Base-by-base conservation (phyloP, 2,329 filamentous ascomycete species). In the Colletotrichum eremochloae region DNA sequence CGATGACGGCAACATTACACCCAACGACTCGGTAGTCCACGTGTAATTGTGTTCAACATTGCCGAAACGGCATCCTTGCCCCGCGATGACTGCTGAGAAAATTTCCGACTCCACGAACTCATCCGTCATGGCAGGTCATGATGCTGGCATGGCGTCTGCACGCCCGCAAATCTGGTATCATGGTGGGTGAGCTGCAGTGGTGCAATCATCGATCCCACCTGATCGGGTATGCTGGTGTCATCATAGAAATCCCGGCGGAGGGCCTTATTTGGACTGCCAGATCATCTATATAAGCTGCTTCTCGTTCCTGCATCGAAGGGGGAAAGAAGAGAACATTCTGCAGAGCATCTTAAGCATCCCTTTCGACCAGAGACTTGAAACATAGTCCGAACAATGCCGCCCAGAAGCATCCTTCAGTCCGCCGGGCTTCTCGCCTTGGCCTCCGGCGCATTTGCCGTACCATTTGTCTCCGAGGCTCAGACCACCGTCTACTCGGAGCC, bases 401-500 rank as follows among this genome's bases (percentile, higher is more conserved):
- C 63, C 9, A 62, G 50, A 65, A 53, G 56, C 56, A 29, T 71
- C 8, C 31, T 69, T 12, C 56, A 67, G 31, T 31, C 61, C 15
- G 69, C 52, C 46, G 74, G 73, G n/a, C 64, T 77, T 20, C 61
- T 77, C 20, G 76, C 71, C 36, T 31, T 78, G 6, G 76, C 73
- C 5, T 63, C 70, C 36, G 61, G 57, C 24, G 71, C 64, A 8
- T 63, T 50, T 0, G 83, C 83, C 1, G 76, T 79, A 1, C 83
- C 83, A 0, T 74, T 82, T 7, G 78, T 80, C 0, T 82, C 80
- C 3, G 72, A 79, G 44, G 74, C 82, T 0, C 77, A 79, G 42
- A 84, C 82, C 0, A 84, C 82, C 0, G 62, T 82, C 31, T 76
- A 77, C 1, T 81, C 81, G 0, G 76, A 73, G 4, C 76, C 80